Evolutionary conservation across 768 basidiomycete species (phyloP).

Genomic region (Hysterangium stoloniferum): DNA sequence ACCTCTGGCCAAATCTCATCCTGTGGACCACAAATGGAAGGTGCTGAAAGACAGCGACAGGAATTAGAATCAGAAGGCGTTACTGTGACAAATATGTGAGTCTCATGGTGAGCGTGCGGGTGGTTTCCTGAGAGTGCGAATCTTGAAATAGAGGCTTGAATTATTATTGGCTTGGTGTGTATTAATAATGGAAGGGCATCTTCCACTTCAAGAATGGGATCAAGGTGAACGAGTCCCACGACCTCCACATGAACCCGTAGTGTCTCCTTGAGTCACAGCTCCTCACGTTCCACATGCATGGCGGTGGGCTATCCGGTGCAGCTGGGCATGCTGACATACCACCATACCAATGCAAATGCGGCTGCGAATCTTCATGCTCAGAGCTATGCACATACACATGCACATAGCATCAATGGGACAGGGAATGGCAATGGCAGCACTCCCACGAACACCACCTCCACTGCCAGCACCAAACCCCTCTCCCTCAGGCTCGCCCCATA

Average conservation of each 20-base stretch:
- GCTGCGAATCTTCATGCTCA: too few species aligned
- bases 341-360: too few species aligned
- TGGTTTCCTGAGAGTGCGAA: conserved; percentile 26
- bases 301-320: conserved; percentile 24
- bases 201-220: conserved; percentile 84
- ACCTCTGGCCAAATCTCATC: conserved; percentile 71
- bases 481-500: conserved; percentile 72
- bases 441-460: conserved; percentile 20
- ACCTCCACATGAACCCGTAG: conserved; percentile 81
- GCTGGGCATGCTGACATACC: too few species aligned
- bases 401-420: too few species aligned
- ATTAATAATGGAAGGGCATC: conserved; percentile 79
- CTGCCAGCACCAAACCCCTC: conserved; percentile 15
- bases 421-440: too few species aligned
- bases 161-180: conserved; percentile 10
- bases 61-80: conserved; percentile 75
- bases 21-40: conserved; percentile 74
- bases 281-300: conserved; percentile 72
- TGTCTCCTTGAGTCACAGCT: conserved; percentile 79
- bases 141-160: conserved; percentile 37
- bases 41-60: conserved; percentile 69
- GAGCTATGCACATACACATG: too few species aligned
- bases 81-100: conserved; percentile 48
- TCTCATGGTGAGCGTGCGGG: conserved; percentile 34
- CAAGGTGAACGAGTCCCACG: conserved; percentile 82